These are phyloP conservation scores for Daedaleopsis nitida DNA, from an alignment of 768 basidiomycete species.

Conservation along the genomic window DNA sequence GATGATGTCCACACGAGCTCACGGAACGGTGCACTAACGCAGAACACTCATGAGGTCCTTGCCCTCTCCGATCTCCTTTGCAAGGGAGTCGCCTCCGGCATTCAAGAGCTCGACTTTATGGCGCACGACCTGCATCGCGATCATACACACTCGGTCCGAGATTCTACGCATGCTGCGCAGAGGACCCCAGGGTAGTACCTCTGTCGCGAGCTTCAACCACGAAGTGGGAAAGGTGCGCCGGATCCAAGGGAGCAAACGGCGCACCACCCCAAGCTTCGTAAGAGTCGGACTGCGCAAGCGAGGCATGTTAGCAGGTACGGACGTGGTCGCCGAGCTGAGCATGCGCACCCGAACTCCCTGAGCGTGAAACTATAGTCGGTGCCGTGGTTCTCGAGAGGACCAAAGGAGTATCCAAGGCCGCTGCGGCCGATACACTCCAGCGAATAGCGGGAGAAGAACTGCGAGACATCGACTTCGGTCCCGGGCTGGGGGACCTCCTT, in stretches of 20 bases:
- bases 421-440: slow-evolving; percentile 13
- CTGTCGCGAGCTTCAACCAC: slow-evolving; percentile 7
- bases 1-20: neutral
- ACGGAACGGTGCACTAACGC: neutral
- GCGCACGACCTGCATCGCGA: neutral
- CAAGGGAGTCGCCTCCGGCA: neutral
- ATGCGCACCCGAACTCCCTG: slow-evolving; percentile 11
- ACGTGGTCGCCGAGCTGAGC: neutral
- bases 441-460: slow-evolving; percentile 6
- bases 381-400: slow-evolving; percentile 9
- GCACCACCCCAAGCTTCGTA: slow-evolving; percentile 1
- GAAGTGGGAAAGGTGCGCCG: slow-evolving; percentile 1
- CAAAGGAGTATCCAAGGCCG: slow-evolving; percentile 7
- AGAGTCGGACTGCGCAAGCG: neutral
- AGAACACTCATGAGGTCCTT: slow-evolving; percentile 12
- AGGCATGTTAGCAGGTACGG: neutral
- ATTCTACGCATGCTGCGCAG: slow-evolving; percentile 4
- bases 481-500: neutral
- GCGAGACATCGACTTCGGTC: slow-evolving; percentile 11
- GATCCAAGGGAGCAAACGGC: slow-evolving; percentile 2
- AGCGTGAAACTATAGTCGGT: slow-evolving; percentile 11
- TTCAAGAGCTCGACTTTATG: slow-evolving; percentile 6
- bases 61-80: slow-evolving; percentile 4
- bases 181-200: slow-evolving; percentile 2
- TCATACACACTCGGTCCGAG: slow-evolving; percentile 7